Evolutionary conservation across 768 basidiomycete genomes (phyloP), one percentile per base, ranked within the genome.

Genomic region (Xerocomus spinulosus): DNA sequence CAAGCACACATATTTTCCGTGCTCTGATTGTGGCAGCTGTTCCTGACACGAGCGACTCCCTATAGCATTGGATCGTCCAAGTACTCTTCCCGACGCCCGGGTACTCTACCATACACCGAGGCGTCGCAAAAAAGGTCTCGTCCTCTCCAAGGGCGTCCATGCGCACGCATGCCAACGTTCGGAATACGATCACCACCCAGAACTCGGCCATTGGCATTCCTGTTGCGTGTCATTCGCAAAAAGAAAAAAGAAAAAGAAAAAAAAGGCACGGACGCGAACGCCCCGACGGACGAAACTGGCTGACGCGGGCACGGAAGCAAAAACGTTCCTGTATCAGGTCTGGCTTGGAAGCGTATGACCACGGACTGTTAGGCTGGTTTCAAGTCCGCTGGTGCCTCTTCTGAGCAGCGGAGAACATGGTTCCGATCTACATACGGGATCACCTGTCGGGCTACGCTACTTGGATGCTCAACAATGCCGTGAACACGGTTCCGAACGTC

Each of bases 271-370:
- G 28, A 20, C 38, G 43, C 9, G 28, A 29, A 25, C 28, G 42
- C n/a, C 23, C 36, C 9, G 29, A 13, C 12, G 28, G 6, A 8
- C 23, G 42, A 30, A 20, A 32, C 10, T 26, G 36, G 18, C 17
- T 49, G 34, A 12, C 21, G 35, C 14, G 43, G 23, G 35, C 30
- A 13, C 32, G 20, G 20, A 49, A 43, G 17, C n/a, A n/a, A 14
- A 25, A 21, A 43, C 35, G 21, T 49, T 37, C 42, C 30, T 44
- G 29, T 44, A 33, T 38, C 48, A 49, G 48, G 42, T 49, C 9
- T 18, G 42, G 43, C 12, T 34, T 17, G 17, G 42, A 33, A n/a
- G n/a, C n/a, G n/a, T n/a, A n/a, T n/a, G n/a, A n/a, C n/a, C n/a
- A n/a, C n/a, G 15, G 23, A 17, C 18, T n/a, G n/a, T 37, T 15